A percentile compares a stretch with the other conserved stretches of the same genome.
phyloP scores from a whole-genome alignment of 2,329 filamentous ascomycete species.

The Ophiocordyceps australis region DNA sequence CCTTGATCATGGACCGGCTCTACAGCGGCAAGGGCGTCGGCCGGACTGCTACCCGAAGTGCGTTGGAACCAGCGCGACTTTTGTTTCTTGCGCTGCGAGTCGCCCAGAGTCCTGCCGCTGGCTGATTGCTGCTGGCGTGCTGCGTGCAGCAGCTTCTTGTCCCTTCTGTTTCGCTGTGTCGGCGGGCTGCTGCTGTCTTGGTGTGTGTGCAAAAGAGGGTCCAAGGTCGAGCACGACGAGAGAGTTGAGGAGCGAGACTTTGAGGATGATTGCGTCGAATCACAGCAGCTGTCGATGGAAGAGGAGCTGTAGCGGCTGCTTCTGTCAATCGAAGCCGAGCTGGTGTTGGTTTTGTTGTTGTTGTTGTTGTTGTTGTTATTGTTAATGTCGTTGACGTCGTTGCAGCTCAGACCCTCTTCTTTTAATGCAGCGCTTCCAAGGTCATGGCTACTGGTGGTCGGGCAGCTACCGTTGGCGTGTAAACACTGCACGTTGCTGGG shows the following conservation, averaged over 20 bases:
- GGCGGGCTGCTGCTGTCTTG: slow-evolving; percentile 5
- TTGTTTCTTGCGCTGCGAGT: slow-evolving; percentile 4
- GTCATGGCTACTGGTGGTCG: slow-evolving; percentile 3
- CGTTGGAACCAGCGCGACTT: slow-evolving; percentile 12
- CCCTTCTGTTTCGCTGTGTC: slow-evolving; percentile 19
- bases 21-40: slow-evolving; percentile 23
- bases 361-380: not conserved
- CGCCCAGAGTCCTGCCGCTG: slow-evolving; percentile 11
- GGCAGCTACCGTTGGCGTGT: slow-evolving; percentile 12
- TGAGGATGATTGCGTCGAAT: not conserved
- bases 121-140: slow-evolving; percentile 25
- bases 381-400: not conserved
- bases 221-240: slow-evolving; percentile 7
- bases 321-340: too few relatives aligned
- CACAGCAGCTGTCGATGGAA: too few relatives aligned
- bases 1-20: slow-evolving; percentile 30
- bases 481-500: slow-evolving; percentile 25
- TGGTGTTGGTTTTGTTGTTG: not conserved
- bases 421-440: too few relatives aligned
- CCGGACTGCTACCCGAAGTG: slow-evolving; percentile 14
- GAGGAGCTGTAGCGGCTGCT: not conserved
- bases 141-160: slow-evolving; percentile 31
- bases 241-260: slow-evolving; percentile 1
- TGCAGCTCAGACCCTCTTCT: not conserved
- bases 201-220: slow-evolving; percentile 4